Percentiles rank a stretch among this genome's conserved stretches.
Conservation (phyloP, 345 rosid species). For the Garcia nutans region DNA sequence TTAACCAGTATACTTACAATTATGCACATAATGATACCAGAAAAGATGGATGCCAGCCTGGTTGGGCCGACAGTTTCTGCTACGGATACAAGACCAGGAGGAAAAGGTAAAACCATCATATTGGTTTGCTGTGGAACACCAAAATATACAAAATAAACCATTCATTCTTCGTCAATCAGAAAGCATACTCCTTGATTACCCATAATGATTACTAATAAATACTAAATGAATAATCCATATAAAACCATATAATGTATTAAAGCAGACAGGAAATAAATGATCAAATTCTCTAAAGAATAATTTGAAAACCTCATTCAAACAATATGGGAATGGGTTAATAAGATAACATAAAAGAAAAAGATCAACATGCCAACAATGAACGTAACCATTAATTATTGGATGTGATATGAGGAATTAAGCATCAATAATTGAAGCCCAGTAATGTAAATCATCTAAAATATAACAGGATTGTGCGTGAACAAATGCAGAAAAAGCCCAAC, state of each 20-base stretch:
- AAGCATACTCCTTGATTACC: not conserved
- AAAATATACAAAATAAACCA: not conserved
- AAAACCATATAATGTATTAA: not conserved
- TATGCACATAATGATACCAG: constrained; percentile 51
- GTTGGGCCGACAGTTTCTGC: constrained; percentile 17
- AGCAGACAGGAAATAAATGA: not conserved
- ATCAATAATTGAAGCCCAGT: not conserved
- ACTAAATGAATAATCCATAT: not conserved
- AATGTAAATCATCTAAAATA: too few relatives aligned
- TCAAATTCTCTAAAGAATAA: too few relatives aligned
- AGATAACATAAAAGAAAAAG: not conserved
- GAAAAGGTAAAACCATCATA: constrained; percentile 29
- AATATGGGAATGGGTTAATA: not conserved
- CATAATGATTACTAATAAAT: not conserved
- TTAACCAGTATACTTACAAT: constrained; percentile 34
- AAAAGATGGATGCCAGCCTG: constrained; percentile 37
- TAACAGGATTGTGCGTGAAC: not conserved
- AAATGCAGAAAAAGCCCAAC: not conserved
- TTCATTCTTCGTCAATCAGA: not conserved
- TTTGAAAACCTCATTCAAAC: not conserved
- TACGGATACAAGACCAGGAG: constrained; percentile 11
- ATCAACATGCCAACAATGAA: too few relatives aligned
- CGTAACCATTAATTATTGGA: not conserved
- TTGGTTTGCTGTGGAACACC: constrained; percentile 7
- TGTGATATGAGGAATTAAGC: not conserved